phyloP scores from a whole-genome alignment of 2,329 filamentous ascomycete genomes.

The Tricladium varicosporioides region DNA sequence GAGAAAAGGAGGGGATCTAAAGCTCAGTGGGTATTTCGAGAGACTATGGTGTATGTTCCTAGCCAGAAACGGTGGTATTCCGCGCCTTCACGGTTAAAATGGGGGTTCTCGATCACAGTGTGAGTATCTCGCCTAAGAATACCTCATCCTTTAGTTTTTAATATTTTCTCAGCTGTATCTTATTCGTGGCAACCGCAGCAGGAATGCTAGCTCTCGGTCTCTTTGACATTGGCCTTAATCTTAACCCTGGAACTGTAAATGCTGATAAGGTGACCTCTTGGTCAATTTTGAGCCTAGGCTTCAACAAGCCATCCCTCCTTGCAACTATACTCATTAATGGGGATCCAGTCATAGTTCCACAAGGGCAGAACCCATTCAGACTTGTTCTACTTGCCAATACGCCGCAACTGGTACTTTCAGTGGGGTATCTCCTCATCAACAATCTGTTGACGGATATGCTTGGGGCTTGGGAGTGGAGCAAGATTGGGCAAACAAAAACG shows the following conservation, averaged over 20 bases:
- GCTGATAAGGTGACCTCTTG: neutral
- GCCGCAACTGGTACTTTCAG: neutral
- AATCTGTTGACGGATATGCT: conserved; percentile 1
- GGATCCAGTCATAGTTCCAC: neutral
- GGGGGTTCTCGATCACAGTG: neutral
- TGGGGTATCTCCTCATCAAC: neutral
- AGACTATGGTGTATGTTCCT: neutral
- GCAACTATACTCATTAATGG: neutral
- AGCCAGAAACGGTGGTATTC: neutral
- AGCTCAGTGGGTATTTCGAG: neutral
- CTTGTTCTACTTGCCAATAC: neutral
- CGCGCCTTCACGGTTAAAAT: neutral
- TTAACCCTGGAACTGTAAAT: neutral
- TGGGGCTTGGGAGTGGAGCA: conserved; percentile 1
- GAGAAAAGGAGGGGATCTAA: neutral
- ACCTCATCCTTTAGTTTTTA: neutral
- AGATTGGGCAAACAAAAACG: neutral
- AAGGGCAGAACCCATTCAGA: neutral
- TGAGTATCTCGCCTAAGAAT: neutral
- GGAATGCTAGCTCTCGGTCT: neutral
- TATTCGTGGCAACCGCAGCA: neutral
- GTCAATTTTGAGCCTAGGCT: neutral
- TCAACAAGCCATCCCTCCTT: neutral
- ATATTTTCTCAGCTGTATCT: neutral
- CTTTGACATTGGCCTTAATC: neutral